Percentiles rank a stretch among this genome's conserved stretches.
phyloP scores from a whole-genome alignment of 306 rosid species.

The Lupinus albus region DNA sequence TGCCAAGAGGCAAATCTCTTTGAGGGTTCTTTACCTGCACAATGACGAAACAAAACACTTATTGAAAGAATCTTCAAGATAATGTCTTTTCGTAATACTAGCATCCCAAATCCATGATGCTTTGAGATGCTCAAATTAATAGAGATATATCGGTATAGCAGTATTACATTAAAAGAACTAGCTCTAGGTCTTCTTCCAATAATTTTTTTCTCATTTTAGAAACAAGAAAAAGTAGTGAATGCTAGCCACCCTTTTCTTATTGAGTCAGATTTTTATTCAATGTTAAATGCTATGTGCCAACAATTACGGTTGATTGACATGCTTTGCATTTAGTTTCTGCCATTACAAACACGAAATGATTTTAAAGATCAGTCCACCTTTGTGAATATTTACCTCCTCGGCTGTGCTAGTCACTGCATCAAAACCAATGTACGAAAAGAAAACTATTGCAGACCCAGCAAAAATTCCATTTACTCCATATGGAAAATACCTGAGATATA shows the following conservation, averaged over 20 bases:
- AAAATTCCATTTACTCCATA: constrained; percentile 71
- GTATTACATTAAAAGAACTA: background rate
- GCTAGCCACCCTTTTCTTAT: background rate
- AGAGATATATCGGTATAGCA: constrained; percentile 5
- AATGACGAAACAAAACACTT: constrained; percentile 15
- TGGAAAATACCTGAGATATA: constrained; percentile 58
- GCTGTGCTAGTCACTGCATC: constrained; percentile 74
- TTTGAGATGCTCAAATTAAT: constrained; percentile 31
- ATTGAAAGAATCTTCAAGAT: constrained; percentile 6
- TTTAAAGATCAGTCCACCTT: constrained; percentile 19
- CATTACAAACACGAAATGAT: too few species aligned
- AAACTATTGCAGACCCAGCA: constrained; percentile 68
- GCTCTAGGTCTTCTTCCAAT: constrained; percentile 2
- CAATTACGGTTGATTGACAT: too few species aligned
- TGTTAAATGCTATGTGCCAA: too few species aligned
- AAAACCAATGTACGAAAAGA: constrained; percentile 78
- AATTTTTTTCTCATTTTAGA: constrained; percentile 1
- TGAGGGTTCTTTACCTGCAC: constrained; percentile 73
- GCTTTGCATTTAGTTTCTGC: too few species aligned
- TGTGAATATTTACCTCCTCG: constrained; percentile 63
- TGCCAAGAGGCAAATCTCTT: constrained; percentile 72
- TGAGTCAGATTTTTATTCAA: too few species aligned
- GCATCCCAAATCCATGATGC: constrained; percentile 24
- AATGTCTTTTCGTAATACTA: constrained; percentile 14
- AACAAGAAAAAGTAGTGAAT: background rate